Base-by-base conservation (phyloP, 2,329 filamentous ascomycete species). In the Rhinocladiella similis region DNA sequence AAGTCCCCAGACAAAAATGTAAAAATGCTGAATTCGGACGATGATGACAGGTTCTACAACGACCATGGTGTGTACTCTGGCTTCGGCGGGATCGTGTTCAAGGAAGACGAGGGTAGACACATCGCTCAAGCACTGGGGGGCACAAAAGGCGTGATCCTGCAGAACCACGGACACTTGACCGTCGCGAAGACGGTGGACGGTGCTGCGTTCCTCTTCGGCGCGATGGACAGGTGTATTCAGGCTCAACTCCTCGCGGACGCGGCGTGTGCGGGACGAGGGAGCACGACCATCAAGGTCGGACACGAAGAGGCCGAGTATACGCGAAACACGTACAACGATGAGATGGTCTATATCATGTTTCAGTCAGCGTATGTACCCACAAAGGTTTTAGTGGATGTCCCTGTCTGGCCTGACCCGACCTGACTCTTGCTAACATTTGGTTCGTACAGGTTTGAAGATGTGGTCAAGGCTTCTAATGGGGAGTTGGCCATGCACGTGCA, bases 101-200 rank as follows among this genome's bases (percentile, higher is more conserved):
- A 70, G 47, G 50, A 29, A 6, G 72, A 74, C 6, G 73, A 75
- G 56, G 73, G 73, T 1, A 57, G 53, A 16, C 64, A 69, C 18
- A 75, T 75, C 57, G 72, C 73, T 61, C 68, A n/a, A 22, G 71
- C 74, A 0, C 70, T 83, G 1, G 80, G 80, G 1, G 57, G 62
- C n/a, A 76, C 74, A 51, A 83, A 83, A 64, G 80, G 78, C 0
- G 79, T 74, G 2, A 69, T 83, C 12, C 68, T 83, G 9, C 74
- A 76, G 59, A 83, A 82, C 64, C 81, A 84, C 65, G 81, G 81
- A 0, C 68, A 83, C 14, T 66, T 84, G 54, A 82, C 81, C 1
- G 76, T 75, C 19, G 81, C 78, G 12, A 61, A 70, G 27, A 75
- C 73, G 1, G 72, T 84, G 51, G 81, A 83, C 63, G 75, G 73